These are phyloP conservation scores for Wickerhamomyces sp. DNA, from an alignment of 1,139 yeast genomes.

Conservation along the genomic window DNA sequence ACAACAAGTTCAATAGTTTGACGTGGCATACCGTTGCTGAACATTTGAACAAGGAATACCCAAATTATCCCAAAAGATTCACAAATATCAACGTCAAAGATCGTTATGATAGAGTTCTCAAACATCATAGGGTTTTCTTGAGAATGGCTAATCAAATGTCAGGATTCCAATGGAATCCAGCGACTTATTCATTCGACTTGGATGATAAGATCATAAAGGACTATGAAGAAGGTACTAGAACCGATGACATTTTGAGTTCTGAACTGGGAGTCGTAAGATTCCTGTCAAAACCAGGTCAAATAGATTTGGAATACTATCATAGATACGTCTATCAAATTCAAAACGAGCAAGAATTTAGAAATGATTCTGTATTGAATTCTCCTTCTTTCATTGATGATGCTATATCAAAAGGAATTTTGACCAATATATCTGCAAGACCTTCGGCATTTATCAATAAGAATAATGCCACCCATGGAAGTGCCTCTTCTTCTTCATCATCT, in stretches of 20 bases:
- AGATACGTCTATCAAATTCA: slow-evolving; percentile 14
- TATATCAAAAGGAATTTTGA: slow-evolving; percentile 18
- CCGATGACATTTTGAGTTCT: slow-evolving; percentile 8
- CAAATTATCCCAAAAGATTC: slow-evolving; percentile 20
- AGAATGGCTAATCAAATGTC: slow-evolving; percentile 17
- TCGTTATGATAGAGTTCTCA: slow-evolving; percentile 22
- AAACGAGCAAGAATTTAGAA: slow-evolving; percentile 7
- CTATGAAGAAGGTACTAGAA: slow-evolving; percentile 9
- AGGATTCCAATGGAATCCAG: slow-evolving; percentile 21
- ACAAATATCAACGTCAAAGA: slow-evolving; percentile 24
- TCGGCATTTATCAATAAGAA: slow-evolving; percentile 5
- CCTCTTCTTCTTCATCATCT: not conserved
- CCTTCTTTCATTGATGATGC: slow-evolving; percentile 22
- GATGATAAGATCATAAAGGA: slow-evolving; percentile 8
- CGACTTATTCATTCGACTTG: slow-evolving; percentile 15
- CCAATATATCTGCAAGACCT: slow-evolving; percentile 10
- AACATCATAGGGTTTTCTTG: slow-evolving; percentile 20
- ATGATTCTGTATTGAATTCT: slow-evolving; percentile 15
- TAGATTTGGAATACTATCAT: slow-evolving; percentile 22
- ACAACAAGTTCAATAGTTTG: slow-evolving; percentile 12
- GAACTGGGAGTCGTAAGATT: slow-evolving; percentile 18
- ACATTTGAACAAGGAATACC: slow-evolving; percentile 20
- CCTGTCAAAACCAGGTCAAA: slow-evolving; percentile 21
- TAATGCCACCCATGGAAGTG: not conserved
- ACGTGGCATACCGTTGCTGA: slow-evolving; percentile 25